Evolutionary conservation across 1,139 yeast species (phyloP), one percentile per base, ranked within the genome.

Genomic region (Hyphopichia pseudoburtonii): DNA sequence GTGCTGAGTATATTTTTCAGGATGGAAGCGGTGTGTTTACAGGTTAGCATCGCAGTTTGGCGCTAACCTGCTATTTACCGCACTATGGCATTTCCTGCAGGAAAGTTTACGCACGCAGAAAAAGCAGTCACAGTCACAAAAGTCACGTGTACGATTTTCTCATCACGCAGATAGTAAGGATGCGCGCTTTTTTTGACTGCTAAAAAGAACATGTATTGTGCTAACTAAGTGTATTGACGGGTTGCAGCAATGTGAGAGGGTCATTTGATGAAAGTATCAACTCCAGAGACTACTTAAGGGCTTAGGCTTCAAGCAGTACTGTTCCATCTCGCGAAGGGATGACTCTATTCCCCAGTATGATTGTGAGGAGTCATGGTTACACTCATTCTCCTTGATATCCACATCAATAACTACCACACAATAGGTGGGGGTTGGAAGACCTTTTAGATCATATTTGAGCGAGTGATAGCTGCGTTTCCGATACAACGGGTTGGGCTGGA

Each of bases 311-410:
- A 55, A 40, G 10, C 56, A 42, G 39, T 64, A 64, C 35, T 62
- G 65, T 35, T 62, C 66, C 35, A 64, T 42, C 33, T 63, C 71
- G n/a, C 46, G 29, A 21, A 63, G 47, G 1, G 63, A 51, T 2
- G 56, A 27, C 40, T 64, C 68, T 15, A 46, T 49, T 29, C 56
- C 48, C 70, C 70, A 64, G 40, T 64, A 64, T 3, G 36, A 28
- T 10, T 9, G 6, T 5, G 30, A 17, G 5, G 35, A 32, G 6
- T n/a, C n/a, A n/a, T n/a, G n/a, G n/a, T 12, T 1, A 35, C 33
- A 5, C 23, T 19, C 11, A 30, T n/a, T 17, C 39, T 32, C 2
- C n/a, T 31, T 32, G 33, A 33, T 32, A 21, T 17, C 32, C 25
- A 26, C 23, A n/a, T 10, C 12, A 26, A 26, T 19, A 9, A 5